Conservation (phyloP, 495 filamentous ascomycete genomes). For the Daldinia decipiens region DNA sequence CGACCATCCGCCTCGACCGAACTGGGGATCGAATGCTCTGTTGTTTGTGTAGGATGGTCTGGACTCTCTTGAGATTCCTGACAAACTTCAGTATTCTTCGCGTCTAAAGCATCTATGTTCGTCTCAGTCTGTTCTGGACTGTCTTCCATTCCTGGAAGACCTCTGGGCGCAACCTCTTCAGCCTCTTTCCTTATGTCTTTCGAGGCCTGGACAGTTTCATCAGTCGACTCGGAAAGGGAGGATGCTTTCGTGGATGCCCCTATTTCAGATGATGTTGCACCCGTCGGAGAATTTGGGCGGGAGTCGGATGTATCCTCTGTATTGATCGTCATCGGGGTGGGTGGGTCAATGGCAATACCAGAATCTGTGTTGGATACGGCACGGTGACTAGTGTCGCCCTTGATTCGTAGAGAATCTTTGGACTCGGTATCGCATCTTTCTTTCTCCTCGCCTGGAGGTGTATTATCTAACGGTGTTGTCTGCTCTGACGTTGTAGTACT, state of each 20-base stretch:
- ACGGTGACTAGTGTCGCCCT: constrained; percentile 32
- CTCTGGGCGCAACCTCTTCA: constrained; percentile 23
- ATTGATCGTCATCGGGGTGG: constrained; percentile 40
- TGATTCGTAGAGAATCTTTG: constrained; percentile 25
- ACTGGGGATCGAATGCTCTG: constrained; percentile 17
- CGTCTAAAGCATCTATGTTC: constrained; percentile 27
- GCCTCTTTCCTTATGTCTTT: constrained; percentile 38
- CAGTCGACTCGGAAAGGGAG: constrained; percentile 64
- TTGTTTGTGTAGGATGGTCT: constrained; percentile 17
- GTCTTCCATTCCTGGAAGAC: constrained; percentile 11
- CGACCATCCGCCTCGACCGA: constrained; percentile 32
- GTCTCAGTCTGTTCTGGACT: constrained; percentile 22
- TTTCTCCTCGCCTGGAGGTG: constrained; percentile 25
- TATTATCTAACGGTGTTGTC: constrained; percentile 13
- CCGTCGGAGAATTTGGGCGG: constrained; percentile 60
- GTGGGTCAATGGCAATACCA: constrained; percentile 51
- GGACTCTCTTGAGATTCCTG: constrained; percentile 42
- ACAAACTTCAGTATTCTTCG: constrained; percentile 16
- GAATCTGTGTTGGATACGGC: constrained; percentile 53
- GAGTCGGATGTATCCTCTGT: constrained; percentile 60
- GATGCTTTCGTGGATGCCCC: constrained; percentile 65
- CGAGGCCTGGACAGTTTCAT: constrained; percentile 58
- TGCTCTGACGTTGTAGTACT: constrained; percentile 45
- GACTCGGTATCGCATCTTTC: constrained; percentile 40
- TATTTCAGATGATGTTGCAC: constrained; percentile 56